phyloP scores from a whole-genome alignment of 768 basidiomycete genomes.

The Auricularia auricula-judae region DNA sequence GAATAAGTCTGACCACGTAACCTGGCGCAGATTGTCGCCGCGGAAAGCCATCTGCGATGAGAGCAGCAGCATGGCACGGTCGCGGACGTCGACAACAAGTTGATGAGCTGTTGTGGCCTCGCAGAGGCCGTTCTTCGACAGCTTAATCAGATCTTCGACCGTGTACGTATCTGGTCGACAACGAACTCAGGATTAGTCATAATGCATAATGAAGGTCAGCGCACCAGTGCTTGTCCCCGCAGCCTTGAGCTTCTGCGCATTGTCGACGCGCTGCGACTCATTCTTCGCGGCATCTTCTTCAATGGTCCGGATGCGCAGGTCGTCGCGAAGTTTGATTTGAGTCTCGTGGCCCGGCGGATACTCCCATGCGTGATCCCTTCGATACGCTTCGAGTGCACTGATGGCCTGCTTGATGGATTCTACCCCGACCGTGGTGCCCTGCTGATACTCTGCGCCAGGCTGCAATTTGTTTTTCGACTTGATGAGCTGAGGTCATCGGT shows the following conservation, averaged over 20 bases:
- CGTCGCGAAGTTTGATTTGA: background rate
- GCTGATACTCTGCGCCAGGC: slow-evolving; percentile 4
- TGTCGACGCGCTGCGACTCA: background rate
- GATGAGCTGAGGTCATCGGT: too few species aligned
- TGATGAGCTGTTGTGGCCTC: background rate
- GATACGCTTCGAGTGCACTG: slow-evolving; percentile 18
- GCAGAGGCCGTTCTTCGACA: slow-evolving; percentile 4
- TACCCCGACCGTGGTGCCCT: slow-evolving; percentile 18
- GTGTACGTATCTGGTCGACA: slow-evolving; percentile 18
- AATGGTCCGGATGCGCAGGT: slow-evolving; percentile 1
- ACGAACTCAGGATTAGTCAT: background rate
- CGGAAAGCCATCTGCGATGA: too few species aligned
- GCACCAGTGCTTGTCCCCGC: background rate
- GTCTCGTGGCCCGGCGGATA: background rate
- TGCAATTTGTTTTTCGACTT: too few species aligned
- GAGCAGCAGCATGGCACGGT: too few species aligned
- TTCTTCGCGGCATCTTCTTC: slow-evolving; percentile 3
- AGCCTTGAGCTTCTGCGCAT: slow-evolving; percentile 2
- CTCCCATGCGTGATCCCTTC: slow-evolving; percentile 5
- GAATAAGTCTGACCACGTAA: too few species aligned
- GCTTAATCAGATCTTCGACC: slow-evolving; percentile 12
- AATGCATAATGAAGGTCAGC: too few species aligned
- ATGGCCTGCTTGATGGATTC: slow-evolving; percentile 18
- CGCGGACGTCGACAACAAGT: background rate
- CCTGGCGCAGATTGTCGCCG: too few species aligned